Percentiles rank a stretch among this genome's conserved stretches.
phyloP scores from a whole-genome alignment of 1,139 yeast species.

The Yamadazyma sp. region DNA sequence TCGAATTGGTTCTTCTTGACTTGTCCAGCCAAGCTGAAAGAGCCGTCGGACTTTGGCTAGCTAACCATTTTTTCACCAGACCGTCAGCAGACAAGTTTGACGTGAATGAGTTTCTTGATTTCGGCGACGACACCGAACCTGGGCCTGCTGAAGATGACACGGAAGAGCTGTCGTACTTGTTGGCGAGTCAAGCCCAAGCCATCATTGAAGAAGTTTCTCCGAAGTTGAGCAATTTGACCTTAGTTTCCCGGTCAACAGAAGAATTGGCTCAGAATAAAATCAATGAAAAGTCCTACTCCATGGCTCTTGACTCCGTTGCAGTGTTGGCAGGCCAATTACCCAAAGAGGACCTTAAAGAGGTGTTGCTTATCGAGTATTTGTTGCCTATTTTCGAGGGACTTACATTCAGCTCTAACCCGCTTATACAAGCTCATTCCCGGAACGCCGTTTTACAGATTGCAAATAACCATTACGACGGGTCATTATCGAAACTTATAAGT shows the following conservation, averaged over 20 bases:
- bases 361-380: slow-evolving; percentile 32
- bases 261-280: slow-evolving; percentile 16
- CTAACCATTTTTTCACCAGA: slow-evolving; percentile 20
- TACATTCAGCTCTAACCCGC: slow-evolving; percentile 28
- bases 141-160: slow-evolving; percentile 5
- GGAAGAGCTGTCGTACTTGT: slow-evolving; percentile 16
- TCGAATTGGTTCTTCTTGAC: slow-evolving; percentile 18
- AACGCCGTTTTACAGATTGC: slow-evolving; percentile 41
- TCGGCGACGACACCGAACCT: slow-evolving; percentile 12
- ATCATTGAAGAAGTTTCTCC: slow-evolving; percentile 18
- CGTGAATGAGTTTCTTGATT: slow-evolving; percentile 24
- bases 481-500: slow-evolving; percentile 53
- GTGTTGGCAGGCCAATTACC: slow-evolving; percentile 23
- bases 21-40: slow-evolving; percentile 6
- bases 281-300: slow-evolving; percentile 25
- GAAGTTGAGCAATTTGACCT: slow-evolving; percentile 8
- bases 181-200: slow-evolving; percentile 22
- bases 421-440: slow-evolving; percentile 33
- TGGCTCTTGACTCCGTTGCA: slow-evolving; percentile 35
- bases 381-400: slow-evolving; percentile 36
- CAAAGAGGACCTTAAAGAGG: slow-evolving; percentile 29
- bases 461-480: slow-evolving; percentile 52
- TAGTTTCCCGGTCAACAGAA: slow-evolving; percentile 15
- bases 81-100: slow-evolving; percentile 18
- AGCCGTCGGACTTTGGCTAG: slow-evolving; percentile 32